Percentiles rank a stretch among this genome's conserved stretches.
These are phyloP conservation scores for Rhodosporidiobolus odoratus DNA, from an alignment of 768 basidiomycete genomes.

Conservation along the genomic window DNA sequence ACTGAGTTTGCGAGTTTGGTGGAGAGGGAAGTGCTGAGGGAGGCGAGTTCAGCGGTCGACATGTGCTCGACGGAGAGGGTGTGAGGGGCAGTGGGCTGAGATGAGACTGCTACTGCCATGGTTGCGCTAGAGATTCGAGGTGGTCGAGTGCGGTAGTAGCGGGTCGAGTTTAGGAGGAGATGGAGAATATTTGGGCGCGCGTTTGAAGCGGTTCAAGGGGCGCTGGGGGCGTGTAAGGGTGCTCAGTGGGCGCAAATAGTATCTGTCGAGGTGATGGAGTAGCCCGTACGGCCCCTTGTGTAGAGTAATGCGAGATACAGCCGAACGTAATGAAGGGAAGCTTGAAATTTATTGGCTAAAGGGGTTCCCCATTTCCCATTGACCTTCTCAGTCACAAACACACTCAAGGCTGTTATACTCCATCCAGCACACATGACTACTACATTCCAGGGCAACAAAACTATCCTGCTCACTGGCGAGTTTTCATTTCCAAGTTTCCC, in stretches of 20 bases:
- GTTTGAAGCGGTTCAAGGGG: no score
- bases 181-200: no score
- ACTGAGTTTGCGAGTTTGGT: no score
- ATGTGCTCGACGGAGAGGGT: neutral
- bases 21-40: neutral
- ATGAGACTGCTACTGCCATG: conserved; percentile 8
- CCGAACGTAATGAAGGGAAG: no score
- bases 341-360: no score
- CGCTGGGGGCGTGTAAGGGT: no score
- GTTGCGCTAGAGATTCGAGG: neutral
- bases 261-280: no score
- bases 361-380: neutral
- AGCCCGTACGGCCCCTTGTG: no score
- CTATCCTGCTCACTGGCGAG: conserved; percentile 30
- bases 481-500: neutral
- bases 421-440: no score
- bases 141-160: neutral
- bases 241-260: no score
- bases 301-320: no score
- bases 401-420: no score
- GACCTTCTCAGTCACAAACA: neutral
- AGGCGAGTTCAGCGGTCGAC: neutral
- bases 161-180: neutral
- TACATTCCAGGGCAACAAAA: neutral
- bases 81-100: neutral